Evolutionary conservation across 306 rosid genomes (phyloP).

Genomic region (Cucumis melo): DNA sequence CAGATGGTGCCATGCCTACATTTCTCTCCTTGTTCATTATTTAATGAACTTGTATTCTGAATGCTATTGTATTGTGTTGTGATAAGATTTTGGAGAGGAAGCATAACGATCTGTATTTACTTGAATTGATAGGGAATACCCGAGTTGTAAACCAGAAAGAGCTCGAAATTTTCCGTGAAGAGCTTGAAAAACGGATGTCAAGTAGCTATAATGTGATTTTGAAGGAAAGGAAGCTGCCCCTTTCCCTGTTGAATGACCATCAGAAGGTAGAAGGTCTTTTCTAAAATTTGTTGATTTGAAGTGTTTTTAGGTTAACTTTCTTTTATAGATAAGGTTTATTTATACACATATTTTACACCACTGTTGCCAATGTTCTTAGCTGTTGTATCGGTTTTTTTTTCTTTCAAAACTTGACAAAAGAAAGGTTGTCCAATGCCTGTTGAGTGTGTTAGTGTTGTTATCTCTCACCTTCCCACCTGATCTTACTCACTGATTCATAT

Average conservation of each 20-base stretch:
- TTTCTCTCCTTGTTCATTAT: background rate
- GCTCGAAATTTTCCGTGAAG: slow-evolving; percentile 75
- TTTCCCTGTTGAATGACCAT: slow-evolving; percentile 69
- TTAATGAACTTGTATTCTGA: background rate
- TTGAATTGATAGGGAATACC: slow-evolving; percentile 41
- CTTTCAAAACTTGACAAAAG: background rate
- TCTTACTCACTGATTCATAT: background rate
- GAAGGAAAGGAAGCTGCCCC: slow-evolving; percentile 57
- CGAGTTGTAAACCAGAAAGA: slow-evolving; percentile 70
- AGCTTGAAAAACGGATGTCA: slow-evolving; percentile 47
- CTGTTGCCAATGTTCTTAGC: background rate
- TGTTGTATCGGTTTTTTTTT: background rate
- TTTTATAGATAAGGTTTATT: background rate
- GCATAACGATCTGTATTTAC: background rate
- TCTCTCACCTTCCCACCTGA: background rate
- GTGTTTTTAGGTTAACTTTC: background rate
- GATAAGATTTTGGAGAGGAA: background rate
- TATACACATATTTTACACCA: too few relatives aligned
- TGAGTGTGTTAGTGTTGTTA: background rate
- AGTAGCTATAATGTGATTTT: slow-evolving; percentile 64
- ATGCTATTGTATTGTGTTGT: background rate
- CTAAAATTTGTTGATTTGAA: background rate
- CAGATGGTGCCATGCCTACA: background rate
- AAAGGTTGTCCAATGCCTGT: background rate
- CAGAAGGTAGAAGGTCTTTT: slow-evolving; percentile 47